These are phyloP conservation scores for Aspergillus egyptiacus DNA, from an alignment of 495 filamentous ascomycete genomes.

Conservation along the genomic window DNA sequence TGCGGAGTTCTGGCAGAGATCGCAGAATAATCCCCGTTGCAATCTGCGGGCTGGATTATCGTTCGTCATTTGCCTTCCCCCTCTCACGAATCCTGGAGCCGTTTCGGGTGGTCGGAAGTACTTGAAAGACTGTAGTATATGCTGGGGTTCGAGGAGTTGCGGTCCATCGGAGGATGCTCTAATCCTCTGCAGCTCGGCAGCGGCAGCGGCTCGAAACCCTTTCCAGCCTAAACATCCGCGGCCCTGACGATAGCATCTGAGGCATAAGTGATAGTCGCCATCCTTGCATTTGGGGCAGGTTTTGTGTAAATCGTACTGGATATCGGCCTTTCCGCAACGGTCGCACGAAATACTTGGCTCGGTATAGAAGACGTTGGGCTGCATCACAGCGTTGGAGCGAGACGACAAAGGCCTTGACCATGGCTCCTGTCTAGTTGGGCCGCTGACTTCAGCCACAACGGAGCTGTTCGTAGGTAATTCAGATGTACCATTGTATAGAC, in stretches of 20 bases:
- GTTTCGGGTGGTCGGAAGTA: conserved; percentile 52
- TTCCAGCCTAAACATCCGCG: conserved; percentile 73
- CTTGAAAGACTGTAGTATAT: conserved; percentile 60
- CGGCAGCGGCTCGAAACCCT: conserved; percentile 64
- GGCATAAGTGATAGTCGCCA: conserved; percentile 71
- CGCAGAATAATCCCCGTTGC: conserved; percentile 79
- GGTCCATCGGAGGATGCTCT: conserved; percentile 39
- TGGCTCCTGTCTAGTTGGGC: conserved; percentile 23
- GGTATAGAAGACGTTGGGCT: conserved; percentile 34
- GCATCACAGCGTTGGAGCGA: conserved; percentile 24
- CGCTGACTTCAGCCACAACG: conserved; percentile 17
- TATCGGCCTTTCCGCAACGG: conserved; percentile 56
- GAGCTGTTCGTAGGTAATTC: conserved; percentile 22
- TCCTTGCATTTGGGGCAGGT: conserved; percentile 62
- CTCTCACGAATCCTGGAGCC: conserved; percentile 21
- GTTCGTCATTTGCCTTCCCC: conserved; percentile 42
- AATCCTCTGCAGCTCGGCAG: conserved; percentile 47
- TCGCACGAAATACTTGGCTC: conserved; percentile 72
- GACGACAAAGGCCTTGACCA: conserved; percentile 33
- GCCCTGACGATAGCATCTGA: conserved; percentile 67
- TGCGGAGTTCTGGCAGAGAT: conserved; percentile 60
- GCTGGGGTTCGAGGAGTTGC: conserved; percentile 46
- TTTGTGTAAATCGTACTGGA: conserved; percentile 78
- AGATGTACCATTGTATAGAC: not conserved
- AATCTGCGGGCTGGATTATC: conserved; percentile 61